Base-by-base conservation (phyloP, 345 rosid species). In the Syzygium aqueum region DNA sequence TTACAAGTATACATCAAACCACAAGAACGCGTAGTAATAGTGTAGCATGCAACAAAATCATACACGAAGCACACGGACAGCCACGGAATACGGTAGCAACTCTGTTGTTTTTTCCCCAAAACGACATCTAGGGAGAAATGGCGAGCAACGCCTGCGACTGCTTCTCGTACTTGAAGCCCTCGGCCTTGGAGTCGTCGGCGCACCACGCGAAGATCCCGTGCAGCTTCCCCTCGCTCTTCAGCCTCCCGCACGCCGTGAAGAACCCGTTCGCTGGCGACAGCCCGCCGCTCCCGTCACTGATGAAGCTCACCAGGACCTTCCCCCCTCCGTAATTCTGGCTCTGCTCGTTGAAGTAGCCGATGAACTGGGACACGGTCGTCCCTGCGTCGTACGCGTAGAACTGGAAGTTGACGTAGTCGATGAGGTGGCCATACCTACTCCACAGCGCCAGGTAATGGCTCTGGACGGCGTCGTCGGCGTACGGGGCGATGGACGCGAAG, bases 371-470 rank as follows among this genome's bases (percentile, higher is more conserved):
- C 84, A 88, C 89, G 61, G 84, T 78, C 33, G 86, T 85, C 82
- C 86, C 86, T 59, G 51, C 28, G n/a, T 83, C 88, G 51, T 88
- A 88, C 30, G 88, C 89, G 33, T 88, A 88, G 84, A 88, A 88
- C 50, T 88, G 89, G 85, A 88, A 88, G 87, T 88, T 88, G 53
- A 88, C 86, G 22, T 88, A 88, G 61, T 88, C 88, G 59, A 88
- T 88, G 46, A 86, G 46, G 46, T 83, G 49, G 43, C 89, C 89
- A 73, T 86, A 88, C 50, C 53, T 88, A 1, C 28, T 88, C 89
- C 89, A 88, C 84, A 88, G 30, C 14, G 89, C 88, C 61, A 77
- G 53, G 87, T 88, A 88, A 63, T 88, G 87, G 51, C 84, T 59
- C 86, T 88, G 87, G 49, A 88, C 89, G 21, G 51, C 65, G 7